Base-by-base conservation (phyloP, 2,329 filamentous ascomycete species). In the Torrubiella hemipterigena region DNA sequence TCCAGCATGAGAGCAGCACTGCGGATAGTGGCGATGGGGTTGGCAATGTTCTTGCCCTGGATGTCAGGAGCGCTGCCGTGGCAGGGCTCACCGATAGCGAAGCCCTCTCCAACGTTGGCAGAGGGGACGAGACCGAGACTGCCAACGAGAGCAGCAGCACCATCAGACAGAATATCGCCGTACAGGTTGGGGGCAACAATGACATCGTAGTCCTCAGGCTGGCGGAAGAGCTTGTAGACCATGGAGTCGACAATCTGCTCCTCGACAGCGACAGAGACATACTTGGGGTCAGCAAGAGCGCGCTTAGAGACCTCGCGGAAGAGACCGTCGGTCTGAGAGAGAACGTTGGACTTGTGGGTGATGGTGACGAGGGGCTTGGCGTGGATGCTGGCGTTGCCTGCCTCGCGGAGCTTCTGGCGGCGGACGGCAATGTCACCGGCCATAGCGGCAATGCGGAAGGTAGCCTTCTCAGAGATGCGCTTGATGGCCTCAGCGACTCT, bases 221-320 rank as follows among this genome's bases (percentile, higher is more conserved):
- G 85, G 39, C 89, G 84, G 77, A 96, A 96, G 35, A 98, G 81
- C 69, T 96, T 96, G 75, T 96, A 96, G 36, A 96, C 86, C 91
- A 98, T 98, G 39, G 81, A 89, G 62, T 98, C 91, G 40, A 98
- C 89, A 46, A 98, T 98, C 65, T 98, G 91, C 69, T 96, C 91
- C 60, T 96, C 91, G 33, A 95, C 68, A 25, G 62, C 61, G 32
- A 93, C 64, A 30, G 57, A 59, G 38, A 44, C 58, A 63, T 83
- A 95, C 42, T 64, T 68, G 10, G 69, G 44, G 31, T 68, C 66
- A 17, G 75, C 68, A 7, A 96, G 76, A 4, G 83, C 84, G 18
- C 68, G 67, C 43, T 82, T 77, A 12, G 83, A 75, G 5, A 82
- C 81, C 45, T 79, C 67, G 44, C 91, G 79, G 76, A 98, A 98